phyloP scores from a whole-genome alignment of 345 rosid genomes.

The Salix dunnii region DNA sequence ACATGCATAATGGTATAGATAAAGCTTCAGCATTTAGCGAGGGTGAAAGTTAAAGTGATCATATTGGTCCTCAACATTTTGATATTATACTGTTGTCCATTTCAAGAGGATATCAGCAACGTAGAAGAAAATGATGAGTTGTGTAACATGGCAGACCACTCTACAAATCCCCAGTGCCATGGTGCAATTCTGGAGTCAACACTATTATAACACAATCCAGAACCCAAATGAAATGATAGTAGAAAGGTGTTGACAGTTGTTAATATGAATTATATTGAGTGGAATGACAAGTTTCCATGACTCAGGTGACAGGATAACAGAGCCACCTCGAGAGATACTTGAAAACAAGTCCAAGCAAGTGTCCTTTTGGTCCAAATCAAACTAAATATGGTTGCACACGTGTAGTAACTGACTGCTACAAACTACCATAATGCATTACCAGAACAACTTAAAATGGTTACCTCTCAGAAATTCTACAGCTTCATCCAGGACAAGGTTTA shows the following conservation, averaged over 20 bases:
- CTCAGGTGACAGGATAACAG: neutral
- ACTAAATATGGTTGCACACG: neutral
- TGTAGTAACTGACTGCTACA: neutral
- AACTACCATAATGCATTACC: neutral
- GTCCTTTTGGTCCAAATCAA: neutral
- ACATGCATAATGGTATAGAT: neutral
- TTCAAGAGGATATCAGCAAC: neutral
- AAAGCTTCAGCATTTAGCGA: neutral
- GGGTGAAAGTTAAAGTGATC: neutral
- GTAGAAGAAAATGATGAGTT: neutral
- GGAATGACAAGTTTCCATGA: neutral
- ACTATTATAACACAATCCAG: neutral
- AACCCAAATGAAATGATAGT: neutral
- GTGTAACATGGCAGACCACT: neutral
- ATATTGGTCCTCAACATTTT: neutral
- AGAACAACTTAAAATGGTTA: slow-evolving; percentile 20
- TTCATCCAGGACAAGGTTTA: slow-evolving; percentile 92
- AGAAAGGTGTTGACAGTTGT: neutral
- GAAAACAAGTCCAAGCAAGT: neutral
- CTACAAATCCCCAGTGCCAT: neutral
- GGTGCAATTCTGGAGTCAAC: neutral
- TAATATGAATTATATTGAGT: neutral
- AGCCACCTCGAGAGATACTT: neutral
- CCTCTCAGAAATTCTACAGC: slow-evolving; percentile 86
- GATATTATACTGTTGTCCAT: neutral